Evolutionary conservation across 441 rosid genomes (phyloP).

Genomic region (Jatropha multifida): DNA sequence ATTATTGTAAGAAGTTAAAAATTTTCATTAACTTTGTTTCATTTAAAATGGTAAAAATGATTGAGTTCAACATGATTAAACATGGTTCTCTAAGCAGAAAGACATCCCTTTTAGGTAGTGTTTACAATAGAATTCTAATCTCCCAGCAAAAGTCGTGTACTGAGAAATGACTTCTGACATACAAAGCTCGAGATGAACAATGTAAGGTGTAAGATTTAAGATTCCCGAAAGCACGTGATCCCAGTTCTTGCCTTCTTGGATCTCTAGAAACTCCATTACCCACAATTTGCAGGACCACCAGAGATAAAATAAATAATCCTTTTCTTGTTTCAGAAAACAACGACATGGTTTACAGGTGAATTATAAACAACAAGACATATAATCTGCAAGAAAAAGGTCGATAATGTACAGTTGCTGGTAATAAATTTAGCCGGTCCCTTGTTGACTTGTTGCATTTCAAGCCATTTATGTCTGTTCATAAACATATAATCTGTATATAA

Average conservation of each 20-base stretch:
- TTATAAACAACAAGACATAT: no score
- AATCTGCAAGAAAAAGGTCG: no score
- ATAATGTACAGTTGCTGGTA: no score
- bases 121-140: background rate
- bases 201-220: background rate
- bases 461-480: no score
- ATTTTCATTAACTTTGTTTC: background rate
- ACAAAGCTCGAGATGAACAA: background rate
- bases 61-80: conserved; percentile 17
- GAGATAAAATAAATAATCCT: no score
- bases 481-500: no score
- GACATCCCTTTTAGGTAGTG: background rate
- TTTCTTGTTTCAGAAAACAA: no score
- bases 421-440: no score
- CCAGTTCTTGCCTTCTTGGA: conserved; percentile 9
- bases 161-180: background rate
- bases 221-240: conserved; percentile 8
- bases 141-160: background rate
- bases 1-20: no score
- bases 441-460: no score
- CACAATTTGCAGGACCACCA: background rate
- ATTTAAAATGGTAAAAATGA: conserved; percentile 18
- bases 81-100: background rate
- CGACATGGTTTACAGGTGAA: no score
- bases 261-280: conserved; percentile 4